Base-by-base conservation (phyloP, 2,329 filamentous ascomycete species). In the Colletotrichum musae region DNA sequence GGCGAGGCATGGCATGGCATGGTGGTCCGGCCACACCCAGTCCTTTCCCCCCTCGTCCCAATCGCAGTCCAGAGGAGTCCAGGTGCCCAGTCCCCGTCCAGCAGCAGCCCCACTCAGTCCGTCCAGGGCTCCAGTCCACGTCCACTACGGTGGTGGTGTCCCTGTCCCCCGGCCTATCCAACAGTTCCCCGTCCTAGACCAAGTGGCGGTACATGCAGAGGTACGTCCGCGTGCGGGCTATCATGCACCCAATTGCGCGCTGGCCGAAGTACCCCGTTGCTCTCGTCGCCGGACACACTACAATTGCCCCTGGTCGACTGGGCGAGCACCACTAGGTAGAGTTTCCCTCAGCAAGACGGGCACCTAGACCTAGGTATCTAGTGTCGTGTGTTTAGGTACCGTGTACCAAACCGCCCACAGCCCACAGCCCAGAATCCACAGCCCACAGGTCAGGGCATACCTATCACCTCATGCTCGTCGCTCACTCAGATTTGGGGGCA, bases 11-110 rank as follows among this genome's bases (percentile, higher is more conserved):
- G 64, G 62, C 32, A 63, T 68, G 60, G 60, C 62, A 66, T 69
- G 66, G 66, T 52, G 66, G 66, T 52, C 67, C 67, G 67, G 57
- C 67, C 67, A 70, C 67, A 67, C 63, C 60, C 52, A 57, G 60
- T 64, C 60, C 52, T 65, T 43, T 51, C 62, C 66, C 47, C 48
- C 57, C 54, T 66, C 62, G 48, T 43, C 64, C 36, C 18, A 16
- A 41, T 43, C 41, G 43, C 43, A 48, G 43, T 48, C 21, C 32
- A 50, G 41, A 28, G n/a, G 57, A 48, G 43, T 48, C 21, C 32
- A 50, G 41, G 47, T 26, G 57, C 45, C 57, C 57, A 61, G 48
- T 61, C 32, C 58, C 48, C 52, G 58, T 39, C 47, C 36, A 61
- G 58, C 47, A 53, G 18, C 26, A 47, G 60, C 59, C 28, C 64